Conservation (phyloP, 176 grass and related monocot species). For the Ampelocalamus luodianensis region DNA sequence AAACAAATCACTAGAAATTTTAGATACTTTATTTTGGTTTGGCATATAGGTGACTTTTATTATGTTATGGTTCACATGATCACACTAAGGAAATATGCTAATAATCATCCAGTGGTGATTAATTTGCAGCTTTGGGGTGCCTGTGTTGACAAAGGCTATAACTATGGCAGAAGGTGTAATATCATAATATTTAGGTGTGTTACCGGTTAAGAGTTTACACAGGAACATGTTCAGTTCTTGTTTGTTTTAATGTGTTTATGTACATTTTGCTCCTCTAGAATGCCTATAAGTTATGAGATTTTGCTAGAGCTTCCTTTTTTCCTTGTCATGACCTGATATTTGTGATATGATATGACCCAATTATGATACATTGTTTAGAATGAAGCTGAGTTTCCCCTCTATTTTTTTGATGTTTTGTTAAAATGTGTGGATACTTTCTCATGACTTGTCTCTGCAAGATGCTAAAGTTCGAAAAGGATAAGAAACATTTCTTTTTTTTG, state of each 20-base stretch:
- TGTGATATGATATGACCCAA: background rate
- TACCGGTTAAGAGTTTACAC: background rate
- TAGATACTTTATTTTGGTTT: background rate
- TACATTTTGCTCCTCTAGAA: slow-evolving; percentile 15
- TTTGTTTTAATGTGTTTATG: background rate
- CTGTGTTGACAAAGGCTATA: background rate
- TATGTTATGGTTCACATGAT: slow-evolving; percentile 2
- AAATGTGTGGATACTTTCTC: slow-evolving; percentile 14
- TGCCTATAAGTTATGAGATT: background rate
- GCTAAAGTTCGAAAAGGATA: background rate
- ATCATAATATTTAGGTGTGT: background rate
- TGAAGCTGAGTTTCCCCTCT: background rate
- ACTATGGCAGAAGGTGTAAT: background rate
- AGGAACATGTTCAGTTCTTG: slow-evolving; percentile 5
- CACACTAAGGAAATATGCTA: background rate
- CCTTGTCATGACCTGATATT: background rate
- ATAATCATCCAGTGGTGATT: background rate
- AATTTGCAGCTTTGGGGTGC: background rate
- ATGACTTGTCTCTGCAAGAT: slow-evolving; percentile 27
- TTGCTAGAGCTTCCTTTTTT: background rate
- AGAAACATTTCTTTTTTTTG: background rate
- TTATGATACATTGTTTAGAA: background rate
- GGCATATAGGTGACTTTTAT: slow-evolving; percentile 1
- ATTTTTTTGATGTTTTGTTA: background rate
- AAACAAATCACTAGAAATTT: background rate